Conservation (phyloP, 1,139 yeast genomes). For the Saccharomyces pastorianus region DNA sequence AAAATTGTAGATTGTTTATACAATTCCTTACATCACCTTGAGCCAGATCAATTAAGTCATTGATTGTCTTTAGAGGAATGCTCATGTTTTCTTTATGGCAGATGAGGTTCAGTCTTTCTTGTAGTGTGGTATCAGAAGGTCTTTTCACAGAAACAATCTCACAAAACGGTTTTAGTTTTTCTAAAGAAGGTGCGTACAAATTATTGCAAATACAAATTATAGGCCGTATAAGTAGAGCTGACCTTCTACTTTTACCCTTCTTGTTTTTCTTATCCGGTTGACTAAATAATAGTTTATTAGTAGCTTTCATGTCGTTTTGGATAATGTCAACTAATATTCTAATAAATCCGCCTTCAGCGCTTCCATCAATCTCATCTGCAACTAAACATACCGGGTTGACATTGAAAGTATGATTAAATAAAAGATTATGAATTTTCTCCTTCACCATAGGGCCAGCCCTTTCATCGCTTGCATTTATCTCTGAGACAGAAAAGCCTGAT, state of each 20-base stretch:
- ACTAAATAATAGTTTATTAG: slow-evolving; percentile 21
- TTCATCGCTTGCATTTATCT: slow-evolving; percentile 87
- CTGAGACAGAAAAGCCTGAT: slow-evolving; percentile 72
- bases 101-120: slow-evolving; percentile 43
- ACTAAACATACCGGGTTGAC: slow-evolving; percentile 66
- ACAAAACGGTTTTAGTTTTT: slow-evolving; percentile 61
- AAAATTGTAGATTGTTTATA: slow-evolving; percentile 72
- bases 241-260: slow-evolving; percentile 26
- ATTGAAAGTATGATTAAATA: slow-evolving; percentile 54
- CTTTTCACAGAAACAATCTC: slow-evolving; percentile 63
- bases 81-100: slow-evolving; percentile 40
- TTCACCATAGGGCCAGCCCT: slow-evolving; percentile 50
- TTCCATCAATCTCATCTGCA: slow-evolving; percentile 88
- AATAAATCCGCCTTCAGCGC: slow-evolving; percentile 77
- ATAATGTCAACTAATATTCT: slow-evolving; percentile 55
- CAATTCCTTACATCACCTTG: slow-evolving; percentile 86
- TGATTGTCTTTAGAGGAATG: slow-evolving; percentile 36
- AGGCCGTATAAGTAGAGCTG: slow-evolving; percentile 59
- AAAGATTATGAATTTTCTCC: slow-evolving; percentile 60
- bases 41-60: slow-evolving; percentile 57
- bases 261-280: slow-evolving; percentile 17
- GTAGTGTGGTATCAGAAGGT: slow-evolving; percentile 45
- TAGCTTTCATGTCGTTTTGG: slow-evolving; percentile 49
- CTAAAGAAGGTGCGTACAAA: slow-evolving; percentile 63
- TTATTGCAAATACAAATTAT: slow-evolving; percentile 91